Conservation (phyloP, 805 yeast genomes). For the Metschnikowia kofuensis region DNA sequence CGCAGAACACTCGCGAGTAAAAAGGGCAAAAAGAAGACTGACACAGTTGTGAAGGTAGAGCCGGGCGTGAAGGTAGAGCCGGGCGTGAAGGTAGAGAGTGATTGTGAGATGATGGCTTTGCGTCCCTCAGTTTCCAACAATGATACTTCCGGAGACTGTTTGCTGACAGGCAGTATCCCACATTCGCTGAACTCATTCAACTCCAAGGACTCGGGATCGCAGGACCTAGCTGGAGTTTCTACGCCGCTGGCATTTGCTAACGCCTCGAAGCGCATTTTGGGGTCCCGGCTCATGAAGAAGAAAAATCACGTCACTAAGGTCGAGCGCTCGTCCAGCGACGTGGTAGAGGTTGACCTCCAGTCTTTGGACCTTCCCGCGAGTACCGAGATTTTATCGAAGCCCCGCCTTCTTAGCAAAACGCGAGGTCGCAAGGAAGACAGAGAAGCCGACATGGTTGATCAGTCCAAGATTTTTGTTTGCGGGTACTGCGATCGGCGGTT, state of each 20-base stretch:
- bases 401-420: conserved; percentile 36
- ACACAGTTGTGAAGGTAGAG: conserved; percentile 23
- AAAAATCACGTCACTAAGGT: conserved; percentile 15
- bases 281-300: conserved; percentile 36
- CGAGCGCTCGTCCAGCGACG: conserved; percentile 12
- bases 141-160: conserved; percentile 14
- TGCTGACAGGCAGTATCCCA: conserved; percentile 8
- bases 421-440: conserved; percentile 66
- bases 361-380: conserved; percentile 40
- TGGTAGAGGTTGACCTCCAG: conserved; percentile 39
- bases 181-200: conserved; percentile 9
- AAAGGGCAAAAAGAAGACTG: conserved; percentile 21
- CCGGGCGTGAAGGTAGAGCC: conserved; percentile 18
- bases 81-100: conserved; percentile 21
- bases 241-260: conserved; percentile 23
- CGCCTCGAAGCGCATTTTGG: conserved; percentile 40
- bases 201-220: conserved; percentile 7
- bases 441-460: conserved; percentile 50
- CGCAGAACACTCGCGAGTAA: conserved; percentile 30
- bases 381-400: conserved; percentile 36
- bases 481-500: conserved; percentile 62
- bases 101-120: not conserved
- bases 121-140: conserved; percentile 12
- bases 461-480: conserved; percentile 58
- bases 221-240: not conserved